Base-by-base conservation (phyloP, 1,284 basidiomycete genomes). In the Trichosporon inkin region DNA sequence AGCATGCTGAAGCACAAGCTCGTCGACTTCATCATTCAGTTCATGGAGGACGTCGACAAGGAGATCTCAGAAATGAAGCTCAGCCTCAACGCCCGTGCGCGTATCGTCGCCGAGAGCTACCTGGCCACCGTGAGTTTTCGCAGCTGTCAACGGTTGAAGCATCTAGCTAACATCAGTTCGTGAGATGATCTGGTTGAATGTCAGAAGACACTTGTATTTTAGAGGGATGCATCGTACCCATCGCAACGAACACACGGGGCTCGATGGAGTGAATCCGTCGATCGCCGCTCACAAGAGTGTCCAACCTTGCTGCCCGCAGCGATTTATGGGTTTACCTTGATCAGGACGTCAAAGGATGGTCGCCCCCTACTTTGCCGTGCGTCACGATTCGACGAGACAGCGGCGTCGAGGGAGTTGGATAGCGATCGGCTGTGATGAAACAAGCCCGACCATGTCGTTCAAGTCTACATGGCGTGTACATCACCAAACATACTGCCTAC, bases 11-110 rank as follows among this genome's bases (percentile, higher is more conserved):
- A 99, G 81, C 94, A 99, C 80, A 99, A 98, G 82, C 88, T 99
- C 58, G 96, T 99, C 47, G 96, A 99, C 80, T 99, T 99, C 80
- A 96, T 99, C 79, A 97, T 98, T 68, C 92, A 99, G 88, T 97
- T 98, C 76, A 98, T 98, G 94, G 93, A 98, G 75, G 93, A 98
- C 71, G 93, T 98, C 34, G 81, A 82, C 72, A 80, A 81, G 72
- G 82, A 83, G 71, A 82, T 83, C 58, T 80, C 79, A n/a, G 83
- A 84, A 68, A 84, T 84, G 79, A 84, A 84, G 70, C 73, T 84
- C 38, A 80, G 88, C 69, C 82, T 99, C 62, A 99, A 99, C 72
- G 93, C 94, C 32, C 85, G 96, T 61, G 94, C 96, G 1, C 90
- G 96, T 79, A 98, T 90, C 61, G 95, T 99, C 28, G 96, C 96